Evolutionary conservation across 805 yeast genomes (phyloP), one percentile per base, ranked within the genome.

Genomic region (Saccharomyces paradoxus): DNA sequence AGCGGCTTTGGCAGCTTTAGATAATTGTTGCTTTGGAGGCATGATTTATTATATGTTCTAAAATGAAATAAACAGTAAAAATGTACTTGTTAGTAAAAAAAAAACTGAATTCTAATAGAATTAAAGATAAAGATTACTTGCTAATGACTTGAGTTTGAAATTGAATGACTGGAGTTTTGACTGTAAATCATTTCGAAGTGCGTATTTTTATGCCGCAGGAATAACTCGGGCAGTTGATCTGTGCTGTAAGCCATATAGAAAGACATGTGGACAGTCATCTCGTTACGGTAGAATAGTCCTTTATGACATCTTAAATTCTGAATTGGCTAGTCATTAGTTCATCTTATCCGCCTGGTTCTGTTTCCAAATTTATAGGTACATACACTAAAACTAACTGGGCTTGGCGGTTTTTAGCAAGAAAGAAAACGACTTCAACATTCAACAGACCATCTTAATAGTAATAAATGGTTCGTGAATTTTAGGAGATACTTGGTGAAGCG

Each of bases 1-100:
- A 75, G 98, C 97, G 76, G 97, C 97, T 84, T 92, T 92, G 76
- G 97, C 97, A 80, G 97, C 97, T 84, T 92, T 92, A 75, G 97
- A 87, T 80, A 89, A 91, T 86, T 92, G 97, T 82, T 89, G 82
- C 83, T 92, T 92, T 84, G 97, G 97, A 80, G 97, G 96, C 97
- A 92, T 89, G 79, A 85, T 81, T 69, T 50, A 57, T 49, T 52
- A 17, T 17, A 17, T 37, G 44, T 37, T 37, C 44, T 37, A 17
- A 17, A 6, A 37, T 37, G 13, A 37, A n/a, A 9, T 9, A 21
- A n/a, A 17, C 12, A 8, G 12, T 8, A 17, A 37, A 17, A 37
- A 37, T 8, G 2, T 8, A 31, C 37, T 37, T 37, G 44, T 37
- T 37, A 37, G 44, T 37, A 37, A 37, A 37, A 32, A 37, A 37